Evolutionary conservation across 305 asterid species (phyloP).

Genomic region (Fraxinus xanthoxyloides): DNA sequence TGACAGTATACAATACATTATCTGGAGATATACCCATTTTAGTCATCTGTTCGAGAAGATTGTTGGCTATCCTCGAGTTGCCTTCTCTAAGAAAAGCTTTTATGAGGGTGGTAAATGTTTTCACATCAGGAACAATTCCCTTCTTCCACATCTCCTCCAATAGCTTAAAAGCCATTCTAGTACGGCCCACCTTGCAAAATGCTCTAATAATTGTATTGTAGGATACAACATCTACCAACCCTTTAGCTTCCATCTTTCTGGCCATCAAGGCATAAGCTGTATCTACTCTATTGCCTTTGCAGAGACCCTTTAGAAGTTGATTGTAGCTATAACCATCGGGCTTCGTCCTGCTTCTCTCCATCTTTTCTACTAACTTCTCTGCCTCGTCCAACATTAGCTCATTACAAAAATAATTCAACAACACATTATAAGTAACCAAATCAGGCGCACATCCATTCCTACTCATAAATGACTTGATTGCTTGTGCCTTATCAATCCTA

Average conservation of each 20-base stretch:
- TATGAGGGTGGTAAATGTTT: conserved; percentile 74
- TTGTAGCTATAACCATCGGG: conserved; percentile 86
- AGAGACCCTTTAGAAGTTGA: conserved; percentile 76
- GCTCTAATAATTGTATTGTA: conserved; percentile 76
- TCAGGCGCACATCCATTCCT: no score
- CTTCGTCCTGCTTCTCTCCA: conserved; percentile 40
- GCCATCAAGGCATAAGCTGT: conserved; percentile 61
- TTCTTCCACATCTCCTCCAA: conserved; percentile 71
- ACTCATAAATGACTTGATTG: no score
- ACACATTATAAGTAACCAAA: conserved; percentile 33
- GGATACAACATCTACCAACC: conserved; percentile 74
- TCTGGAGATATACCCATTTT: conserved; percentile 55
- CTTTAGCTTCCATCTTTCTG: conserved; percentile 66
- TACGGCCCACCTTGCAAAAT: conserved; percentile 55
- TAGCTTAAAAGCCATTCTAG: conserved; percentile 60
- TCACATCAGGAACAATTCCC: conserved; percentile 69
- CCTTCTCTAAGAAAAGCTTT: conserved; percentile 72
- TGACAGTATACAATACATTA: conserved; percentile 59
- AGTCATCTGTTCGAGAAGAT: conserved; percentile 71
- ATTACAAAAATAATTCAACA: conserved; percentile 27
- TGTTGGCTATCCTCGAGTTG: conserved; percentile 48
- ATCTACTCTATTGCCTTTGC: conserved; percentile 72
- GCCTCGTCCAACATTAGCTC: no score
- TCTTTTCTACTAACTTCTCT: no score
- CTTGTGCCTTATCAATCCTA: no score